Evolutionary conservation across 2,329 filamentous ascomycete species (phyloP).

Genomic region (Xenosphaeropsis pyriputrescens): DNA sequence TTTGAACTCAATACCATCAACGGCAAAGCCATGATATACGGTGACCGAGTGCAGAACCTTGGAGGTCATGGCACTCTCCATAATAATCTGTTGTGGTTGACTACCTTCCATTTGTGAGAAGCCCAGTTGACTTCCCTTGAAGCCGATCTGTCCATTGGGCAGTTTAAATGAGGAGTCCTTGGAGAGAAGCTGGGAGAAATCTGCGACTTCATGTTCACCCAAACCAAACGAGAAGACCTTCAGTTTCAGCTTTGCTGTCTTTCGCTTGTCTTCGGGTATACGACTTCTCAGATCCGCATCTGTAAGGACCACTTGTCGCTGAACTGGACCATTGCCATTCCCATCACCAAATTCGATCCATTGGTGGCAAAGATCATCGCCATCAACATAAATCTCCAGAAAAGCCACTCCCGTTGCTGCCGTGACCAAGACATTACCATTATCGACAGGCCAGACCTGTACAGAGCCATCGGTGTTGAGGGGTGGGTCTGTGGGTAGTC

Average conservation of each 20-base stretch:
- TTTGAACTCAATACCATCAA: slow-evolving; percentile 83
- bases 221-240: slow-evolving; percentile 65
- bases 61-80: slow-evolving; percentile 53
- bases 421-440: slow-evolving; percentile 59
- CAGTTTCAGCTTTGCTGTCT: slow-evolving; percentile 48
- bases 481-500: slow-evolving; percentile 59
- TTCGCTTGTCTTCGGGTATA: slow-evolving; percentile 59
- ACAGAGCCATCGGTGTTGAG: slow-evolving; percentile 57
- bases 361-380: slow-evolving; percentile 64
- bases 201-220: slow-evolving; percentile 60
- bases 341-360: slow-evolving; percentile 70
- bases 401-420: slow-evolving; percentile 73
- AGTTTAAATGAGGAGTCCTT: slow-evolving; percentile 64
- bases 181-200: slow-evolving; percentile 53
- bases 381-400: slow-evolving; percentile 67
- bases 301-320: slow-evolving; percentile 58
- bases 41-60: slow-evolving; percentile 63
- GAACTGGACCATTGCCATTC: slow-evolving; percentile 40
- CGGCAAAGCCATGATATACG: slow-evolving; percentile 60
- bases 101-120: slow-evolving; percentile 56
- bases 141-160: slow-evolving; percentile 60
- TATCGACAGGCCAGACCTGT: slow-evolving; percentile 75
- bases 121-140: slow-evolving; percentile 61
- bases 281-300: slow-evolving; percentile 61
- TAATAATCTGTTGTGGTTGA: slow-evolving; percentile 56